Conservation (phyloP, 371 early-diverging fungal genomes). For the Rhizopus arrhizus region DNA sequence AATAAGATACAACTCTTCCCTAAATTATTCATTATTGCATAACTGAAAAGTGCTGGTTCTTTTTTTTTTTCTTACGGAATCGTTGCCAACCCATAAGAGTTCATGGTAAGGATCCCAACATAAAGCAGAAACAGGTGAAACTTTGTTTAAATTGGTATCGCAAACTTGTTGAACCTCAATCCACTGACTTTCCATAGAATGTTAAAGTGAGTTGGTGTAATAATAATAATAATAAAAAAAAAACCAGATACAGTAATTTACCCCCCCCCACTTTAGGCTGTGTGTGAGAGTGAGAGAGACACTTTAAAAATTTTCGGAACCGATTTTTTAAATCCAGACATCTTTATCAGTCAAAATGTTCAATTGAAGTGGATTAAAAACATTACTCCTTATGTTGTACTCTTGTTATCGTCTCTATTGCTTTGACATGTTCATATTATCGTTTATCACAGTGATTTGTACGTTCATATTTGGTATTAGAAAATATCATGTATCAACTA, state of each 20-base stretch:
- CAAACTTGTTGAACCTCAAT: constrained; percentile 52
- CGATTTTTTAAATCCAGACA: too few species aligned
- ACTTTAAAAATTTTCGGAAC: too few species aligned
- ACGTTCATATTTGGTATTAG: too few species aligned
- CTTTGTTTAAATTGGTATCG: constrained; percentile 44
- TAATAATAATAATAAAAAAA: background rate
- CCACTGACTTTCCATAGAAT: constrained; percentile 49
- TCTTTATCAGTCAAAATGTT: too few species aligned
- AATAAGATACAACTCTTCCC: constrained; percentile 67
- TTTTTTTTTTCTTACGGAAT: constrained; percentile 57
- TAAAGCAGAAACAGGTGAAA: constrained; percentile 57
- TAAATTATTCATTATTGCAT: constrained; percentile 22
- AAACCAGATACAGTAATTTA: background rate
- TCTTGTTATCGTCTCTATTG: too few species aligned
- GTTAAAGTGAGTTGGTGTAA: background rate
- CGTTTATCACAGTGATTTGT: too few species aligned
- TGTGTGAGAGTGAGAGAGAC: too few species aligned
- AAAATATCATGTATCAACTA: too few species aligned
- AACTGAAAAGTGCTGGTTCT: background rate
- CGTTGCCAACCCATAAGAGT: constrained; percentile 78
- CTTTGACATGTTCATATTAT: too few species aligned
- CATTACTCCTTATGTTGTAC: too few species aligned
- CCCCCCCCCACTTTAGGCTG: too few species aligned
- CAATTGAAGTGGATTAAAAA: too few species aligned
- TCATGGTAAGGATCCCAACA: constrained; percentile 81